phyloP scores from a whole-genome alignment of 2,329 filamentous ascomycete species.

The Periconia macrospinosa region DNA sequence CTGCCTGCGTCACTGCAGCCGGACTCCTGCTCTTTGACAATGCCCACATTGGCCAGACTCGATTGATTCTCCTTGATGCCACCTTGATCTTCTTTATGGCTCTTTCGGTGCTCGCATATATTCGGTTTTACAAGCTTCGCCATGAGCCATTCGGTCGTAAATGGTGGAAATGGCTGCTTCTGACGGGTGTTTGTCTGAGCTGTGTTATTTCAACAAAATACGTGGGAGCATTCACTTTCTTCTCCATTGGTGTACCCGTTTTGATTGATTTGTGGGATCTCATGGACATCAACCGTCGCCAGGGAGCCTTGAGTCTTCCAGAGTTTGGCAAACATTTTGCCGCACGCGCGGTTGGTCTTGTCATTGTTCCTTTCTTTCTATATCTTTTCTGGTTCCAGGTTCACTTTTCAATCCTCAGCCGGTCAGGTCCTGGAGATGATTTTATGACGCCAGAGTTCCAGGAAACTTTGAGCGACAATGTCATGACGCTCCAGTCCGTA shows the following conservation, averaged over 20 bases:
- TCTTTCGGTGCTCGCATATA: conserved; percentile 87
- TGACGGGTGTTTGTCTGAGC: conserved; percentile 91
- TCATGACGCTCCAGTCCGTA: conserved; percentile 84
- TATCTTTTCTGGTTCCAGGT: conserved; percentile 99
- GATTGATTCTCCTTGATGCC: conserved; percentile 91
- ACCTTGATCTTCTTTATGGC: conserved; percentile 96
- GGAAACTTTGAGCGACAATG: conserved; percentile 92
- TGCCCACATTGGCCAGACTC: conserved; percentile 94
- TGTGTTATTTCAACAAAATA: conserved; percentile 99
- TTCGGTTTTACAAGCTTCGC: conserved; percentile 96
- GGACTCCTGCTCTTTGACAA: conserved; percentile 93
- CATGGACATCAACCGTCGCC: conserved; percentile 81
- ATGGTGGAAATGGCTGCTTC: conserved; percentile 99
- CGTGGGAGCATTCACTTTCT: conserved; percentile 93
- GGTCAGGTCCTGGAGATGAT: conserved; percentile 92
- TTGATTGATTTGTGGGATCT: conserved; percentile 94
- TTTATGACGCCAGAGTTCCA: conserved; percentile 99
- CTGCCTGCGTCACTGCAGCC: conserved; percentile 84
- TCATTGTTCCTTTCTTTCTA: conserved; percentile 92
- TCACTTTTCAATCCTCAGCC: conserved; percentile 85
- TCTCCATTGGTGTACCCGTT: conserved; percentile 94
- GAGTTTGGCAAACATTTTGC: conserved; percentile 88
- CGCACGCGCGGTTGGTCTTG: conserved; percentile 82
- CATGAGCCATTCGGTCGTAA: conserved; percentile 88
- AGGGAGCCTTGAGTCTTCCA: conserved; percentile 76